Conservation (phyloP, 2,329 filamentous ascomycete genomes). For the Ascochyta lentis region DNA sequence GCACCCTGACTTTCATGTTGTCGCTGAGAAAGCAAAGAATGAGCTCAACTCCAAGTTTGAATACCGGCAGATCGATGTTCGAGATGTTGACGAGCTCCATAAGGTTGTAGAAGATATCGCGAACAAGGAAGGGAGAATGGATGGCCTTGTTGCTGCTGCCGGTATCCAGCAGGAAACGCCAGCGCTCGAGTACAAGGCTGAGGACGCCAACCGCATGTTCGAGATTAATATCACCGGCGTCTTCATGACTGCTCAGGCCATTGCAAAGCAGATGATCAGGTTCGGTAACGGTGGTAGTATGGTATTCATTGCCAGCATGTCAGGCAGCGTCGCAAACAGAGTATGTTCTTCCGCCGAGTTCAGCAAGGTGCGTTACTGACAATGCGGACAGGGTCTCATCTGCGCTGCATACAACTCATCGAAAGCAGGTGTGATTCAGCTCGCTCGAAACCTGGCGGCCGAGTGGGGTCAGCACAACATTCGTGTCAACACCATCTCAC, state of each 20-base stretch:
- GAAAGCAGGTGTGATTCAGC: constrained; percentile 76
- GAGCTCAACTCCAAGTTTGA: constrained; percentile 72
- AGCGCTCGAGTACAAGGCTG: constrained; percentile 76
- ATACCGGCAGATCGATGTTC: constrained; percentile 82
- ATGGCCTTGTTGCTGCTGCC: constrained; percentile 78
- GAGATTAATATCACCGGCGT: constrained; percentile 67
- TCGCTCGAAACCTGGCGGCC: constrained; percentile 71
- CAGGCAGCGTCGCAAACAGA: constrained; percentile 65
- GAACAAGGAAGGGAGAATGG: constrained; percentile 72
- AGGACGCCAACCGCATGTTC: constrained; percentile 68
- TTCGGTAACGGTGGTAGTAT: constrained; percentile 67
- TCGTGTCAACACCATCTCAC: constrained; percentile 80
- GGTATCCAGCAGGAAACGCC: constrained; percentile 84
- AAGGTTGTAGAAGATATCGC: constrained; percentile 72
- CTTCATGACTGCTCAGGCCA: constrained; percentile 69
- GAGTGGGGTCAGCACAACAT: constrained; percentile 79
- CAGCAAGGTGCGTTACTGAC: constrained; percentile 18
- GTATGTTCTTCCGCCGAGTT: constrained; percentile 51
- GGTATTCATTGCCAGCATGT: constrained; percentile 69
- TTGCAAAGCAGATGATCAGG: constrained; percentile 68
- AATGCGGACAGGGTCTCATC: constrained; percentile 62
- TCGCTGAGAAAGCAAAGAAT: constrained; percentile 68
- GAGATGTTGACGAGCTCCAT: constrained; percentile 72
- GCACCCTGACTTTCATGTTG: constrained; percentile 66
- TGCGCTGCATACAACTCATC: constrained; percentile 77